A percentile compares a stretch with the other conserved stretches of the same genome.
Evolutionary conservation across 139 green algal species (phyloP).

Genomic region (Ostreobium quekettii): DNA sequence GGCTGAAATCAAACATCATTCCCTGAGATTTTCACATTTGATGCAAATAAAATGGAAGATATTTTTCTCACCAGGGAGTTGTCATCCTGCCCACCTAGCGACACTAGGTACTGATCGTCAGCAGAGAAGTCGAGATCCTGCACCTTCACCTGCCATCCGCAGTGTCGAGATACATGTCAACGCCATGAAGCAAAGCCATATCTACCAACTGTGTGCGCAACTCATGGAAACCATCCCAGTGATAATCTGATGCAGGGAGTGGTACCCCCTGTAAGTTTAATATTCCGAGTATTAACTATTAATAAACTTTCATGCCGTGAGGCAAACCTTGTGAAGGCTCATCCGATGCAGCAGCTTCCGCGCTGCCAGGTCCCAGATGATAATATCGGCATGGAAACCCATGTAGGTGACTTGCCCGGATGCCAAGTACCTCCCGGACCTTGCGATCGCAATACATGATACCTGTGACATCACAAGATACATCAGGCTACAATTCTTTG

Average conservation of each 20-base stretch:
- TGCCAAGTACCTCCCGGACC: conserved; percentile 60
- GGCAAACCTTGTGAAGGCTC: conserved; percentile 72
- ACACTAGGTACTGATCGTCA: conserved; percentile 61
- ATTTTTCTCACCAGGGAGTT: conserved; percentile 69
- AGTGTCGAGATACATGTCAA: too few species aligned
- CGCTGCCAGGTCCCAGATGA: conserved; percentile 72
- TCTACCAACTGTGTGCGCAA: too few species aligned
- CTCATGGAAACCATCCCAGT: too few species aligned
- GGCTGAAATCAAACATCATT: too few species aligned
- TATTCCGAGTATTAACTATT: too few species aligned
- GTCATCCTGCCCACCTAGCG: conserved; percentile 74
- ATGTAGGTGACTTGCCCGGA: conserved; percentile 74
- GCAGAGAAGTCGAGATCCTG: conserved; percentile 60
- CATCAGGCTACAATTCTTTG: too few species aligned
- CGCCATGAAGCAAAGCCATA: too few species aligned
- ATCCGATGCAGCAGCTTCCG: conserved; percentile 55
- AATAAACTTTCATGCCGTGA: too few species aligned
- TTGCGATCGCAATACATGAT: conserved; percentile 60
- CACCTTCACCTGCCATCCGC: conserved; percentile 75
- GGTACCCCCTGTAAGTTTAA: too few species aligned
- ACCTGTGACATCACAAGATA: conserved; percentile 36
- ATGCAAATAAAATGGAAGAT: too few species aligned
- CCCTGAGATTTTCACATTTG: too few species aligned
- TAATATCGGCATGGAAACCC: conserved; percentile 79
- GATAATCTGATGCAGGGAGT: too few species aligned